Conservation (phyloP, 1,284 basidiomycete genomes). For the Pisolithus thermaeus region DNA sequence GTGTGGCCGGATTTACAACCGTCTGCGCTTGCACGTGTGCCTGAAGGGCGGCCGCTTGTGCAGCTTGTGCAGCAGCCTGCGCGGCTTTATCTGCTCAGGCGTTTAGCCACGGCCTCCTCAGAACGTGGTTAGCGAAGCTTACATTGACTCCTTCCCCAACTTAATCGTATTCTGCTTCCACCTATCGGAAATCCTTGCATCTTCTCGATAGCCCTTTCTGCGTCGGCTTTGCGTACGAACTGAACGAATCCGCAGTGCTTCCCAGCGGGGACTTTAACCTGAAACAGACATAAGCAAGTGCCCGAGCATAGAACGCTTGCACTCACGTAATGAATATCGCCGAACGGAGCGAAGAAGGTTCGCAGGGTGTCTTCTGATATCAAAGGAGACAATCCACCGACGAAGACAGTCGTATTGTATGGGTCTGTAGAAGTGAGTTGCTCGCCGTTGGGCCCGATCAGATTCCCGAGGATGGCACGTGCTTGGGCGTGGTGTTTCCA, state of each 20-base stretch:
- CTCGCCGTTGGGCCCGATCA: constrained; percentile 79
- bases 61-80: constrained; percentile 78
- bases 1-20: constrained; percentile 22
- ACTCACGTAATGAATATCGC: constrained; percentile 84
- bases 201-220: constrained; percentile 88
- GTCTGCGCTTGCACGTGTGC: constrained; percentile 39
- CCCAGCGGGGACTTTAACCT: constrained; percentile 93
- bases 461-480: constrained; percentile 69
- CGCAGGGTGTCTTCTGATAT: constrained; percentile 85
- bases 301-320: constrained; percentile 10
- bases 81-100: constrained; percentile 68
- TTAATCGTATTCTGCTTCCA: constrained; percentile 83
- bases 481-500: constrained; percentile 80
- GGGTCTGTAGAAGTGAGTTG: constrained; percentile 81
- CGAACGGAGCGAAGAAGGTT: constrained; percentile 86
- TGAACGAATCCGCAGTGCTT: constrained; percentile 97
- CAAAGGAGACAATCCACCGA: constrained; percentile 79
- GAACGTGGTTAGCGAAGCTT: constrained; percentile 23
- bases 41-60: constrained; percentile 65
- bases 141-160: constrained; percentile 93
- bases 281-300: constrained; percentile 6
- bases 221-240: constrained; percentile 87
- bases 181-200: constrained; percentile 96
- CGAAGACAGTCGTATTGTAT: constrained; percentile 90
- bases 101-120: constrained; percentile 3